Evolutionary conservation across 2,329 filamentous ascomycete genomes (phyloP).

Genomic region (Aphanocladium album): DNA sequence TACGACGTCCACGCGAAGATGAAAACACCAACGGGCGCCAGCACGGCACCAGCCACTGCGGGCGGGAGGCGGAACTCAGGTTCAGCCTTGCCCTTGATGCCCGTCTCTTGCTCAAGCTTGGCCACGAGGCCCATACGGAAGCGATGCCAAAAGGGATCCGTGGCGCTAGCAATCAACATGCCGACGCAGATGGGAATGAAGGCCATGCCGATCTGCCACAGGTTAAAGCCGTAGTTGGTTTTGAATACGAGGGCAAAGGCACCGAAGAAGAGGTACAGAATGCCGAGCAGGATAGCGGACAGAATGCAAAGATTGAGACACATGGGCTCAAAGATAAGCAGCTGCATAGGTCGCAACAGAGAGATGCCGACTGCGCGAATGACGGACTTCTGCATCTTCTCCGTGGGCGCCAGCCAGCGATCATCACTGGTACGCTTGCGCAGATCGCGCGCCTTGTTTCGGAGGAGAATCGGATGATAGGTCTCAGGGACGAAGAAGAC

Average conservation of each 20-base stretch:
- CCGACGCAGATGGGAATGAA: constrained; percentile 70
- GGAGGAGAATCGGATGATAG: constrained; percentile 71
- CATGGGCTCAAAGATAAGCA: constrained; percentile 81
- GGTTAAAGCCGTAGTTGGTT: constrained; percentile 67
- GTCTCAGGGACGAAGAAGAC: constrained; percentile 78
- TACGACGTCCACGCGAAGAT: constrained; percentile 86
- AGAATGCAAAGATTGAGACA: constrained; percentile 75
- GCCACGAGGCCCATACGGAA: constrained; percentile 54
- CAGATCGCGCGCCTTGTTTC: constrained; percentile 63
- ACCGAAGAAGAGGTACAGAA: constrained; percentile 87
- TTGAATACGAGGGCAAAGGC: constrained; percentile 78
- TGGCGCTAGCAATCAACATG: constrained; percentile 58
- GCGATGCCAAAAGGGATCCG: constrained; percentile 61
- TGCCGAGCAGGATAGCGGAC: constrained; percentile 78
- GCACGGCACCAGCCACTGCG: constrained; percentile 65
- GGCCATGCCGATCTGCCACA: constrained; percentile 74
- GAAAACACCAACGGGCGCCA: constrained; percentile 79
- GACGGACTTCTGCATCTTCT: constrained; percentile 66
- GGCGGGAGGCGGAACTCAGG: constrained; percentile 83
- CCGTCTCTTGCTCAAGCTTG: constrained; percentile 46
- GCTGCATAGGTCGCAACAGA: constrained; percentile 67
- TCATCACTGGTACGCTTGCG: constrained; percentile 74
- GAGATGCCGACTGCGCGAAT: constrained; percentile 52
- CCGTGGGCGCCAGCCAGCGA: constrained; percentile 70
- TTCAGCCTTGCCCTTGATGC: constrained; percentile 57